Conservation (phyloP, 345 rosid genomes). For the Bruguiera sexangula region DNA sequence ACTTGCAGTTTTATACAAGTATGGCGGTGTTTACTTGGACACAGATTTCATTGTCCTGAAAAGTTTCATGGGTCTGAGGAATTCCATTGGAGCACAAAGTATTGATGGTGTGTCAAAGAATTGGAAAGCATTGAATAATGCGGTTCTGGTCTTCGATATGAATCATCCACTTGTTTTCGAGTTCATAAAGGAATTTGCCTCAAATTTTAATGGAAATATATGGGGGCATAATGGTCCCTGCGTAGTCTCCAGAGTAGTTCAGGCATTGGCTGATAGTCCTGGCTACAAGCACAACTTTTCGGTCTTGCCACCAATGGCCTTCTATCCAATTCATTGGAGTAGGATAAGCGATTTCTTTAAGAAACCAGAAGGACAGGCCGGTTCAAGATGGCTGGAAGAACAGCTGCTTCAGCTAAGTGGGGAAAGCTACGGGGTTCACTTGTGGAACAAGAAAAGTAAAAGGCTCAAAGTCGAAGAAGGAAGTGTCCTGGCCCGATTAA, state of each 20-base stretch:
- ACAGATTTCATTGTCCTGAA: slow-evolving; percentile 65
- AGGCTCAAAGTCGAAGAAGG: slow-evolving; percentile 52
- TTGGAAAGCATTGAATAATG: slow-evolving; percentile 79
- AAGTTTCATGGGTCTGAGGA: slow-evolving; percentile 47
- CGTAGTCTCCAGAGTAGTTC: slow-evolving; percentile 59
- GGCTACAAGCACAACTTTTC: slow-evolving; percentile 36
- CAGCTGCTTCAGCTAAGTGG: slow-evolving; percentile 50
- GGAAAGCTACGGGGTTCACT: slow-evolving; percentile 55
- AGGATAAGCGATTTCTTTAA: slow-evolving; percentile 50
- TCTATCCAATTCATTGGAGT: slow-evolving; percentile 71
- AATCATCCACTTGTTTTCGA: slow-evolving; percentile 56
- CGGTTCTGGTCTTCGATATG: slow-evolving; percentile 62
- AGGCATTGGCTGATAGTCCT: slow-evolving; percentile 34
- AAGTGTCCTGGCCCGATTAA: slow-evolving; percentile 52
- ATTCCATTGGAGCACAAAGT: slow-evolving; percentile 81
- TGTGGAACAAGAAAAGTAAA: slow-evolving; percentile 74
- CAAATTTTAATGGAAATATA: slow-evolving; percentile 66
- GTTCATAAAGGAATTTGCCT: slow-evolving; percentile 73
- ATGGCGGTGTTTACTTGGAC: slow-evolving; percentile 77
- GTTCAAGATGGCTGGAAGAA: slow-evolving; percentile 39
- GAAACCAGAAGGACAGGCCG: slow-evolving; percentile 37
- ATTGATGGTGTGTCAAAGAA: slow-evolving; percentile 39
- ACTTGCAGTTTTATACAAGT: slow-evolving; percentile 62
- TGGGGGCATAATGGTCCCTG: slow-evolving; percentile 94
- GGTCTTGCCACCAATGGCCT: slow-evolving; percentile 55